A percentile compares a stretch with the other conserved stretches of the same genome.
Evolutionary conservation across 176 grass and related monocot species (phyloP).

Genomic region (Triticum timopheevii): DNA sequence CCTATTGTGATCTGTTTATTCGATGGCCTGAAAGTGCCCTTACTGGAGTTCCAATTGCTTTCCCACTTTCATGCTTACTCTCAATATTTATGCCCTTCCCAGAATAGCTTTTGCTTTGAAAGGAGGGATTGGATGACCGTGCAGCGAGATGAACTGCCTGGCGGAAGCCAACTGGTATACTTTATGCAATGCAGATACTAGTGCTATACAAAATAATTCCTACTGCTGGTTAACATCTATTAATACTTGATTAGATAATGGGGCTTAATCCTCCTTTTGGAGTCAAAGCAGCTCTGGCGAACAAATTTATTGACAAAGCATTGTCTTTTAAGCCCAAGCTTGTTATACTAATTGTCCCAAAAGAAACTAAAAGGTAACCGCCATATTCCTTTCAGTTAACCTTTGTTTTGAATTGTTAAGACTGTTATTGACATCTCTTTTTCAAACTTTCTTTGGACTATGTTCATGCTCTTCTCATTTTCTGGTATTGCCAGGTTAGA

Average conservation of each 20-base stretch:
- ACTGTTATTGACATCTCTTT: background rate
- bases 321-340: slow-evolving; percentile 85
- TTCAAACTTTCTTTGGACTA: background rate
- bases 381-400: background rate
- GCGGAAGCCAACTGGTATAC: slow-evolving; percentile 70
- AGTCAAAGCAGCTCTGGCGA: slow-evolving; percentile 80
- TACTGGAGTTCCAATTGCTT: background rate
- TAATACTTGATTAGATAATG: slow-evolving; percentile 72
- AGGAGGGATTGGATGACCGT: slow-evolving; percentile 95
- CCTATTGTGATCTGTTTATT: slow-evolving; percentile 7
- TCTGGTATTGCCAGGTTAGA: slow-evolving; percentile 57
- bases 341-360: slow-evolving; percentile 91
- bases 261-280: slow-evolving; percentile 99
- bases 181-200: slow-evolving; percentile 12
- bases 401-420: slow-evolving; percentile 17
- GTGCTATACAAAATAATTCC: slow-evolving; percentile 12
- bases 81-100: slow-evolving; percentile 27
- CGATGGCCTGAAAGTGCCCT: background rate
- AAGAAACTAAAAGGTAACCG: slow-evolving; percentile 81
- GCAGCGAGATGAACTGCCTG: slow-evolving; percentile 57
- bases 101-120: slow-evolving; percentile 88
- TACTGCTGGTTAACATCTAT: slow-evolving; percentile 17
- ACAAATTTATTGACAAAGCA: slow-evolving; percentile 97
- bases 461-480: background rate
- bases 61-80: background rate